phyloP scores from a whole-genome alignment of 2,329 filamentous ascomycete species.

The Boeremia lycopersici region DNA sequence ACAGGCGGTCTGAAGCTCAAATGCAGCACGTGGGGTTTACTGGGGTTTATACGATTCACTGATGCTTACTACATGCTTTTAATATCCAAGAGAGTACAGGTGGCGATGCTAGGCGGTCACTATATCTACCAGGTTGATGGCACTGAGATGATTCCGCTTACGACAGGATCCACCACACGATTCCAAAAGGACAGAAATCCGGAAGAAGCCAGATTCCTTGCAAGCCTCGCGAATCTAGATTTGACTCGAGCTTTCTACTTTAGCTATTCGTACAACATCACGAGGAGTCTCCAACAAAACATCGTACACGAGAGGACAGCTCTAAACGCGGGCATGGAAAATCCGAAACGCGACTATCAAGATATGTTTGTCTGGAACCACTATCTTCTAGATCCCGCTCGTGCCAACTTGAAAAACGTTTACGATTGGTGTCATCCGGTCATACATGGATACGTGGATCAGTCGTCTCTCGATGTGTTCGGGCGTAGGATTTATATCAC shows the following conservation, averaged over 20 bases:
- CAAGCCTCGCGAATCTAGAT: slow-evolving; percentile 89
- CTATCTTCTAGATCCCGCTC: slow-evolving; percentile 80
- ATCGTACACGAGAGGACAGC: slow-evolving; percentile 79
- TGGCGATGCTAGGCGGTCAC: slow-evolving; percentile 94
- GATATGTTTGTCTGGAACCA: slow-evolving; percentile 99
- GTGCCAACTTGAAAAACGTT: slow-evolving; percentile 72
- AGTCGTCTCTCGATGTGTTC: slow-evolving; percentile 76
- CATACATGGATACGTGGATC: slow-evolving; percentile 95
- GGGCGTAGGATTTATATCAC: slow-evolving; percentile 90
- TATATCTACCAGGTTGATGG: slow-evolving; percentile 95
- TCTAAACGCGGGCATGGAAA: slow-evolving; percentile 67
- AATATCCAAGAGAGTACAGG: slow-evolving; percentile 93
- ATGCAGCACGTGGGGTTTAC: slow-evolving; percentile 88
- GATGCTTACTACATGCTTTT: slow-evolving; percentile 96
- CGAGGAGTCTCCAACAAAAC: slow-evolving; percentile 88
- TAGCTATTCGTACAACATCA: slow-evolving; percentile 97
- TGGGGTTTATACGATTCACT: slow-evolving; percentile 96
- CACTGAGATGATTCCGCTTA: slow-evolving; percentile 88
- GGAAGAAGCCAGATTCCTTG: slow-evolving; percentile 87
- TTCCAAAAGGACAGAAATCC: slow-evolving; percentile 82
- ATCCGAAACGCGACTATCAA: slow-evolving; percentile 73
- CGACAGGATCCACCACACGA: slow-evolving; percentile 68
- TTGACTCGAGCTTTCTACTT: slow-evolving; percentile 94
- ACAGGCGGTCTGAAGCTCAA: slow-evolving; percentile 89
- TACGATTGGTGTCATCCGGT: slow-evolving; percentile 97